Conservation (phyloP, 2,329 filamentous ascomycete genomes). For the Ophiostoma australiae region DNA sequence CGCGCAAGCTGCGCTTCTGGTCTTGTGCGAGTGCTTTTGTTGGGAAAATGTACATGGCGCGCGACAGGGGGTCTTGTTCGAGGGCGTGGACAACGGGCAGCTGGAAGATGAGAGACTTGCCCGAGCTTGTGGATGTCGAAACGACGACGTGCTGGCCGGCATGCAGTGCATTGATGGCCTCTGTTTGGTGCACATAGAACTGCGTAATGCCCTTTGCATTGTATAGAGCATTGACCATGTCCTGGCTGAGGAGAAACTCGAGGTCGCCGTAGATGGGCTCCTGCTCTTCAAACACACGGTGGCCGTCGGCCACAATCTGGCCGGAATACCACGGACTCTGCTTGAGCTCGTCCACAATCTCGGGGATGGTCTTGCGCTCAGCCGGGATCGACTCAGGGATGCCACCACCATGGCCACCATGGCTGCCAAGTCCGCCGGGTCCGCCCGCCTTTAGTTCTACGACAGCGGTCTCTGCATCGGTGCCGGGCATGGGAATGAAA, state of each 20-base stretch:
- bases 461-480: not conserved
- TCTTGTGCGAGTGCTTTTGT: conserved; percentile 96
- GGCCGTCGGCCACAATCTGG: conserved; percentile 89
- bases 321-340: conserved; percentile 80
- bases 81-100: conserved; percentile 84
- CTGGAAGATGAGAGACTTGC: conserved; percentile 97
- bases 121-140: conserved; percentile 90
- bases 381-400: conserved; percentile 66
- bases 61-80: conserved; percentile 67
- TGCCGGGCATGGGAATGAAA: conserved; percentile 53
- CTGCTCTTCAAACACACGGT: conserved; percentile 84
- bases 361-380: conserved; percentile 72
- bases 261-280: conserved; percentile 76
- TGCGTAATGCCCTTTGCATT: conserved; percentile 82
- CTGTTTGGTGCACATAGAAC: conserved; percentile 86
- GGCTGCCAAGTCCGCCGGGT: conserved; percentile 22
- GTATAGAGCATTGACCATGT: conserved; percentile 91
- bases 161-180: conserved; percentile 84
- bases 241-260: conserved; percentile 79
- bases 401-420: conserved; percentile 37
- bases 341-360: conserved; percentile 82
- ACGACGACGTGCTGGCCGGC: conserved; percentile 84
- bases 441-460: not conserved
- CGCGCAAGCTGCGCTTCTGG: conserved; percentile 80
- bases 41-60: conserved; percentile 97